Percentiles rank a stretch among this genome's conserved stretches.
Conservation (phyloP, 257 asterid genomes). For the Solanum bukasovii region DNA sequence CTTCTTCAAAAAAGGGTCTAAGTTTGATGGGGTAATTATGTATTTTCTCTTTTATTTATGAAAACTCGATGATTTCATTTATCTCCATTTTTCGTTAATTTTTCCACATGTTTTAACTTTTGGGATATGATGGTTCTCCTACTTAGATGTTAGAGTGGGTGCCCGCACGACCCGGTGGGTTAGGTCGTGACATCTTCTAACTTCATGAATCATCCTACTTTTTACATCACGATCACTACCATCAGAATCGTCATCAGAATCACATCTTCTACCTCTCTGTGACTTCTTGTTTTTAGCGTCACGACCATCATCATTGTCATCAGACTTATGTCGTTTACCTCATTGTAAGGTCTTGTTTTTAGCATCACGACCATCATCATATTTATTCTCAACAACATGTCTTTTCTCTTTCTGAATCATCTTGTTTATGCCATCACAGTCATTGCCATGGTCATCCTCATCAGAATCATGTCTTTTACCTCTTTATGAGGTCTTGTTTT, state of each 20-base stretch:
- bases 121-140: no score
- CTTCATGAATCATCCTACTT: no score
- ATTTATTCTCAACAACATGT: conserved; percentile 5
- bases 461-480: conserved; percentile 6
- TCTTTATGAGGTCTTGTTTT: not conserved
- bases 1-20: no score
- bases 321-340: conserved; percentile 2
- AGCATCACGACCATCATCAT: not conserved
- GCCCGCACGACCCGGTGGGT: no score
- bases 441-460: not conserved
- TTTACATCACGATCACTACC: not conserved
- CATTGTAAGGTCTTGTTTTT: not conserved
- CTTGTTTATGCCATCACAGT: not conserved
- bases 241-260: not conserved
- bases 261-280: not conserved
- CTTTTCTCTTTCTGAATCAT: conserved; percentile 1
- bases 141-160: no score
- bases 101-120: no score
- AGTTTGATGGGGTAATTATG: no score
- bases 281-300: not conserved
- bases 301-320: conserved; percentile 1
- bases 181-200: no score
- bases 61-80: no score
- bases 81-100: no score
- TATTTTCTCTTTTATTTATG: no score